These are phyloP conservation scores for Kluyveromyces aestuarii DNA, from an alignment of 805 yeast genomes.

Conservation along the genomic window DNA sequence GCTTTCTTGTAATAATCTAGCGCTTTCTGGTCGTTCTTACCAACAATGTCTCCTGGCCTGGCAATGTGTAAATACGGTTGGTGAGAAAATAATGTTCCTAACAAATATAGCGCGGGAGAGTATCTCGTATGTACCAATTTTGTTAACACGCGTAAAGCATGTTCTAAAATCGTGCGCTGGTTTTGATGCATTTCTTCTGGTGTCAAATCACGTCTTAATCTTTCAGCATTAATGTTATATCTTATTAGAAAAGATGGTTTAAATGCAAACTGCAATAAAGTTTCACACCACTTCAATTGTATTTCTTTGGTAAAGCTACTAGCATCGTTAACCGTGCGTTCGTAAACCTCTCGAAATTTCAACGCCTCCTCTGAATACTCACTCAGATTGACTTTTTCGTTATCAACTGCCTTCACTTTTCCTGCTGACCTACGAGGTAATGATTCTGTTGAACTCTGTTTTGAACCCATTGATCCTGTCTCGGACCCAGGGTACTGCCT, in stretches of 20 bases:
- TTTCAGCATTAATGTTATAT: constrained; percentile 40
- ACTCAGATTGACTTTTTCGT: constrained; percentile 6
- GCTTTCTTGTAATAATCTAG: constrained; percentile 52
- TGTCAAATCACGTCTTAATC: constrained; percentile 30
- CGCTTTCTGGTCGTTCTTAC: constrained; percentile 50
- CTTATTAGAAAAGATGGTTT: constrained; percentile 33
- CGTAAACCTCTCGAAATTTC: constrained; percentile 18
- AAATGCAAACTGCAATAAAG: constrained; percentile 40
- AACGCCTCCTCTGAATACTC: constrained; percentile 13
- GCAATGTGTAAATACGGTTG: constrained; percentile 34
- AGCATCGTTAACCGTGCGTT: constrained; percentile 19
- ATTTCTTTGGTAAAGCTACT: constrained; percentile 36
- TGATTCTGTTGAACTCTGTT: neutral
- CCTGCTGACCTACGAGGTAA: neutral
- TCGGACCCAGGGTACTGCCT: neutral
- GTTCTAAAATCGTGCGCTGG: constrained; percentile 44
- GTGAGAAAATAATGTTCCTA: constrained; percentile 56
- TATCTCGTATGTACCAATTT: constrained; percentile 42
- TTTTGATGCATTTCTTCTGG: constrained; percentile 40
- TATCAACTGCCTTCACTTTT: neutral
- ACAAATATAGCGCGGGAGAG: constrained; percentile 45
- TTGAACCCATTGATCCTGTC: neutral
- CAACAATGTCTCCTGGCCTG: constrained; percentile 40
- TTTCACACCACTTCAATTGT: constrained; percentile 59
- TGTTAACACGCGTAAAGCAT: constrained; percentile 51